These are phyloP conservation scores for Ceratocystiopsis brevicomis DNA, from an alignment of 2,329 filamentous ascomycete genomes.

Conservation along the genomic window DNA sequence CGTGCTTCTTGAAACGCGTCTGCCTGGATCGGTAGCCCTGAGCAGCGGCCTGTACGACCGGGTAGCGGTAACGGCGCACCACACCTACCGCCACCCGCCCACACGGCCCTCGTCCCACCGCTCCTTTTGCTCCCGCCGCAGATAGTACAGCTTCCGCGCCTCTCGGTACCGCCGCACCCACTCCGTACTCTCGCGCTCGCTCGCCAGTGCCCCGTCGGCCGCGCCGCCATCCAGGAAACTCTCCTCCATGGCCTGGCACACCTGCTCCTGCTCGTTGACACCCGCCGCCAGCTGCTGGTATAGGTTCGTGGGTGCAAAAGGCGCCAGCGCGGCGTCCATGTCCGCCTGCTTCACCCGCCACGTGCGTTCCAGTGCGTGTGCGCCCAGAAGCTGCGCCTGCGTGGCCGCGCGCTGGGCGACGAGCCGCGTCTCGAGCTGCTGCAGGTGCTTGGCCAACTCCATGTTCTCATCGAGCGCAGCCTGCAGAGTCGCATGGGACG, in stretches of 20 bases:
- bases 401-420: slow-evolving; percentile 46
- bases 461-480: slow-evolving; percentile 53
- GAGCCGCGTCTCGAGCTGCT: slow-evolving; percentile 38
- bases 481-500: slow-evolving; percentile 45
- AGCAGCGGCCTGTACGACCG: too few species aligned
- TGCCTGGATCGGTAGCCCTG: too few species aligned
- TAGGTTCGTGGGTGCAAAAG: slow-evolving; percentile 70
- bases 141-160: slow-evolving; percentile 57
- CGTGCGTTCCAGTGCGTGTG: slow-evolving; percentile 76
- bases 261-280: slow-evolving; percentile 61
- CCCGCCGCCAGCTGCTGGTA: slow-evolving; percentile 65
- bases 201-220: slow-evolving; percentile 38
- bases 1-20: too few species aligned
- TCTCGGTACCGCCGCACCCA: slow-evolving; percentile 72
- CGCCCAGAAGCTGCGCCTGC: slow-evolving; percentile 63
- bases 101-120: slow-evolving; percentile 93
- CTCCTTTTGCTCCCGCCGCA: slow-evolving; percentile 70
- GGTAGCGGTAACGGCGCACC: too few species aligned
- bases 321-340: slow-evolving; percentile 67
- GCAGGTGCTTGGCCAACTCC: slow-evolving; percentile 43
- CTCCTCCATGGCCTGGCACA: slow-evolving; percentile 74
- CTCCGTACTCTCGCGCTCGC: slow-evolving; percentile 66
- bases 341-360: slow-evolving; percentile 79
- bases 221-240: slow-evolving; percentile 55
- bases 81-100: slow-evolving; percentile 62